A percentile compares a stretch with the other conserved stretches of the same genome.
Evolutionary conservation across 2,329 filamentous ascomycete species (phyloP).

Genomic region (Cladosporium phlei): DNA sequence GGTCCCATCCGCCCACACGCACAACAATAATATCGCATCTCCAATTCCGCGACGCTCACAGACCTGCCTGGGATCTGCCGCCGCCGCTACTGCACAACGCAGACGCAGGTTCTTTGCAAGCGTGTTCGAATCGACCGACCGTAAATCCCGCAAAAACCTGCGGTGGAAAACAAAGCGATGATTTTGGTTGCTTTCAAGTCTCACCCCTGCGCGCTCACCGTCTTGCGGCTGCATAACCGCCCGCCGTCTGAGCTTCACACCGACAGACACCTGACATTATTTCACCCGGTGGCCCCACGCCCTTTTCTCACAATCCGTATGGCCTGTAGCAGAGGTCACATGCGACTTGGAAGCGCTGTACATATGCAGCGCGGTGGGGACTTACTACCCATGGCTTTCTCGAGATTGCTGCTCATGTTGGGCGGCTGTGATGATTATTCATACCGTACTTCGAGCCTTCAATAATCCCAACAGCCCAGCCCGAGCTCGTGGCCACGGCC

Average conservation of each 20-base stretch:
- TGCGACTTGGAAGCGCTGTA: neutral
- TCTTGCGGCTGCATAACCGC: neutral
- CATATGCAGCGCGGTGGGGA: neutral
- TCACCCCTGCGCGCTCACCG: neutral
- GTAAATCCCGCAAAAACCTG: neutral
- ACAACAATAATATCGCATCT: neutral
- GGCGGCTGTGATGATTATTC: slow-evolving; percentile 3
- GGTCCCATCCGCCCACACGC: neutral
- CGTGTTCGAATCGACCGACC: neutral
- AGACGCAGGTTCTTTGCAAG: slow-evolving; percentile 10
- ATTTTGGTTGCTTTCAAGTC: neutral
- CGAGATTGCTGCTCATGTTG: neutral
- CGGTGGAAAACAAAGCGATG: neutral
- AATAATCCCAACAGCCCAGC: slow-evolving; percentile 1
- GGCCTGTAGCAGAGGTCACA: neutral
- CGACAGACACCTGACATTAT: slow-evolving; percentile 4
- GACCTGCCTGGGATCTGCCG: slow-evolving; percentile 9
- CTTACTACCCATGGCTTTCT: neutral
- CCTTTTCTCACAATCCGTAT: neutral
- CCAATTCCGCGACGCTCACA: neutral
- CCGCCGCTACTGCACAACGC: slow-evolving; percentile 11
- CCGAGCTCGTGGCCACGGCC: neutral
- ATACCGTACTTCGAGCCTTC: too few relatives aligned
- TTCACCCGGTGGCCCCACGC: neutral
- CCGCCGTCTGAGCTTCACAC: slow-evolving; percentile 4